A percentile compares a stretch with the other conserved stretches of the same genome.
Conservation (phyloP, 768 basidiomycete species). For the Termitomyces bulborhizus region DNA sequence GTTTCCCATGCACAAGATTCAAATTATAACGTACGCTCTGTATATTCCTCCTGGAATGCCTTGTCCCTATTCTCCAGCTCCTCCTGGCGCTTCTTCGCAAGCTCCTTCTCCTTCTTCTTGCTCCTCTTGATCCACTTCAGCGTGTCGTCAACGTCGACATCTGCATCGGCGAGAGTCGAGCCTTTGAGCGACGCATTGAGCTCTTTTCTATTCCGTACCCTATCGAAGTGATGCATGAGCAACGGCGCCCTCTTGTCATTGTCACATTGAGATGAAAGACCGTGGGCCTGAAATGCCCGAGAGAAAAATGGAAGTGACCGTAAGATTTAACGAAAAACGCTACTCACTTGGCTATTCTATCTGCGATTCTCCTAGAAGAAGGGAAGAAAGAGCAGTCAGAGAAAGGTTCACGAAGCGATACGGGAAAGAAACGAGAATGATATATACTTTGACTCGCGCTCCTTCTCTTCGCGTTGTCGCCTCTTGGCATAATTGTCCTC, state of each 20-base stretch:
- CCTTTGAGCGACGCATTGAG: constrained; percentile 91
- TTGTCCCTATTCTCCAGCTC: constrained; percentile 86
- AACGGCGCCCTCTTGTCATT: constrained; percentile 19
- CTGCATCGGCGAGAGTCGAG: constrained; percentile 84
- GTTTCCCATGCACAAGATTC: too few relatives aligned
- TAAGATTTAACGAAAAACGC: constrained; percentile 12
- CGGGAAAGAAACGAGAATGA: constrained; percentile 5
- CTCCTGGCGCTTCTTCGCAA: constrained; percentile 74
- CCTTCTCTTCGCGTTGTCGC: constrained; percentile 63
- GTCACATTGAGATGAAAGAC: constrained; percentile 11
- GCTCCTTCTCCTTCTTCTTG: constrained; percentile 88
- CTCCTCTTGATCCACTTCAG: constrained; percentile 87
- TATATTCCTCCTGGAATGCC: constrained; percentile 69
- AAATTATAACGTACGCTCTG: constrained; percentile 60
- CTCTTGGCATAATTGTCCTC: constrained; percentile 79
- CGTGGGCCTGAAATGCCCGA: constrained; percentile 32
- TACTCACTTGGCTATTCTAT: constrained; percentile 87
- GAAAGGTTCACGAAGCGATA: constrained; percentile 10
- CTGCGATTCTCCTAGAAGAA: constrained; percentile 55
- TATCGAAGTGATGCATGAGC: constrained; percentile 44
- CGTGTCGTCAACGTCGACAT: constrained; percentile 71
- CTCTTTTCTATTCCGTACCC: constrained; percentile 91
- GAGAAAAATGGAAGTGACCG: constrained; percentile 43
- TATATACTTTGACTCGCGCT: constrained; percentile 69
- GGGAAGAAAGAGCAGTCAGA: constrained; percentile 17